Evolutionary conservation across 2,329 filamentous ascomycete species (phyloP).

Genomic region (Ceratocystis harringtonii): DNA sequence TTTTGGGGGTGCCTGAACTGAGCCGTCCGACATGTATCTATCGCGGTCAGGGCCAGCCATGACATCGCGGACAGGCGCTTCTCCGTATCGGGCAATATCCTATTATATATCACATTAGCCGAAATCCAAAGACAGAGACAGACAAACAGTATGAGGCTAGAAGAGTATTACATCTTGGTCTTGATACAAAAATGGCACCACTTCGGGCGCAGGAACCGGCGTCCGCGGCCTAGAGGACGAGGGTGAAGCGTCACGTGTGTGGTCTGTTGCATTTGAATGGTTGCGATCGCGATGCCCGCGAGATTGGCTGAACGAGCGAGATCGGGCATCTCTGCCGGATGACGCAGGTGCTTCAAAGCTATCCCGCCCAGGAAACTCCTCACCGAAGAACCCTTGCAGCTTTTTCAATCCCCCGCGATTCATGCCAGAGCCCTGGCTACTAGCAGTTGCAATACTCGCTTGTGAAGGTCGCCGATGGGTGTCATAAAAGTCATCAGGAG

Average conservation of each 20-base stretch:
- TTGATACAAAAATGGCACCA: constrained; percentile 95
- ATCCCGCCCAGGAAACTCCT: constrained; percentile 63
- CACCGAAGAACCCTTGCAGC: constrained; percentile 81
- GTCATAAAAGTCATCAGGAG: constrained; percentile 45
- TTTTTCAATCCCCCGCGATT: constrained; percentile 60
- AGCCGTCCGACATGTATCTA: constrained; percentile 42
- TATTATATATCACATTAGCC: constrained; percentile 22
- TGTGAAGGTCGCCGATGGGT: constrained; percentile 62
- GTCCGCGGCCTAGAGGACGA: constrained; percentile 63
- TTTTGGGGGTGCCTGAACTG: constrained; percentile 38
- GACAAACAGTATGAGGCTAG: background rate
- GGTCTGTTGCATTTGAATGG: constrained; percentile 61
- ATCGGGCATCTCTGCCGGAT: constrained; percentile 44
- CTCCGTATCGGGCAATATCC: constrained; percentile 64
- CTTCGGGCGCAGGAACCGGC: constrained; percentile 78
- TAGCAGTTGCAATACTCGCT: constrained; percentile 71
- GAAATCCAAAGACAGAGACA: background rate
- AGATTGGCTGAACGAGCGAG: constrained; percentile 46
- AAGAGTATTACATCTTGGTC: constrained; percentile 52
- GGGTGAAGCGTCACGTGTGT: constrained; percentile 60
- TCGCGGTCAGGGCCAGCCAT: constrained; percentile 56
- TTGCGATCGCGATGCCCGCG: constrained; percentile 56
- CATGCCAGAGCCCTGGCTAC: constrained; percentile 68
- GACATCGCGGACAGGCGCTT: constrained; percentile 58
- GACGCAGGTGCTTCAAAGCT: constrained; percentile 57